A percentile compares a stretch with the other conserved stretches of the same genome.
These are phyloP conservation scores for Aspergillus pseudoviridinutans DNA, from an alignment of 2,329 filamentous ascomycete species.

Conservation along the genomic window DNA sequence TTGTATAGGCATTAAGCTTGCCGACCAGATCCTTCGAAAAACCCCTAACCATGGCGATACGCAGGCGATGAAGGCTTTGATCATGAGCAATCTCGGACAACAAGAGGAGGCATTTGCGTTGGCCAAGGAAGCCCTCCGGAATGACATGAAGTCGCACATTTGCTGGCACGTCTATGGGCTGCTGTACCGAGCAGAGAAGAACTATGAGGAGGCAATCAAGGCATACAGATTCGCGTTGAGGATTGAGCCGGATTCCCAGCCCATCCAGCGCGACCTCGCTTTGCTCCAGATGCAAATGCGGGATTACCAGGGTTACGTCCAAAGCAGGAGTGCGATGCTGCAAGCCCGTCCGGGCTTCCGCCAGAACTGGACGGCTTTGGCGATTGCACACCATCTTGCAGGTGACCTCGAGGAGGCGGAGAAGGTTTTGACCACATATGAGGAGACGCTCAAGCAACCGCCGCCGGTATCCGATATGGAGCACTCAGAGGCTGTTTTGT, in stretches of 20 bases:
- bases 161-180: conserved; percentile 99
- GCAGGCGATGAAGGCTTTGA: conserved; percentile 97
- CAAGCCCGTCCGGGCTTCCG: conserved; percentile 75
- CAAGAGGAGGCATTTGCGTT: conserved; percentile 90
- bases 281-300: conserved; percentile 94
- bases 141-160: conserved; percentile 98
- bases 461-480: conserved; percentile 78
- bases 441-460: conserved; percentile 81
- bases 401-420: conserved; percentile 84
- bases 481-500: conserved; percentile 88
- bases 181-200: conserved; percentile 89
- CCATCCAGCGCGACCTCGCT: conserved; percentile 91
- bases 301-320: conserved; percentile 89
- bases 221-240: conserved; percentile 94
- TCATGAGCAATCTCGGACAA: conserved; percentile 88
- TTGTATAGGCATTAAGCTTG: conserved; percentile 74
- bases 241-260: conserved; percentile 87
- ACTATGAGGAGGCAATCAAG: conserved; percentile 98
- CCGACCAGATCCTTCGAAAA: conserved; percentile 94
- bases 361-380: conserved; percentile 97
- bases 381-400: conserved; percentile 86
- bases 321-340: conserved; percentile 84
- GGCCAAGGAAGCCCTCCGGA: conserved; percentile 85
- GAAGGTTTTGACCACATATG: conserved; percentile 84
- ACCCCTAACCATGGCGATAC: conserved; percentile 96